A percentile compares a stretch with the other conserved stretches of the same genome.
Evolutionary conservation across 768 basidiomycete genomes (phyloP).

Genomic region (Cystofilobasidium capitatum): DNA sequence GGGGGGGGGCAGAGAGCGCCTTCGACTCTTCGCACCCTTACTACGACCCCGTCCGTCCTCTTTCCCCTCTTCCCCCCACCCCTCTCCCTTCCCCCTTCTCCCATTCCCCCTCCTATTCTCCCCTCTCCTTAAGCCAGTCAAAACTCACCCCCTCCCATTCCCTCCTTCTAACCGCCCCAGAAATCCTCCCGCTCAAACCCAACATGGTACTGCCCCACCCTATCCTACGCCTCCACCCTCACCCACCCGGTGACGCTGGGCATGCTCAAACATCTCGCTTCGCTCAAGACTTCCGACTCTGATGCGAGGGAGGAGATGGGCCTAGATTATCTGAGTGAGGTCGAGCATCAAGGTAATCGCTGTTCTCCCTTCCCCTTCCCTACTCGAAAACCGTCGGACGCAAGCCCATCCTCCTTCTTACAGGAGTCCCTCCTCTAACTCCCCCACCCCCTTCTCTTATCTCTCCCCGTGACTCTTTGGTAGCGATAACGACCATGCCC

Average conservation of each 20-base stretch:
- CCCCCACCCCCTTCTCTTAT: not conserved
- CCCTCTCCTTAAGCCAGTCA: not conserved
- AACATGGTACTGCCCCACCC: conserved; percentile 5
- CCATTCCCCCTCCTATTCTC: not conserved
- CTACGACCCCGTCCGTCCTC: conserved; percentile 9
- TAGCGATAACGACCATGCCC: not conserved
- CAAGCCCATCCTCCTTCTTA: not conserved
- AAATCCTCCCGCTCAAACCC: not conserved
- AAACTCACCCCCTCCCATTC: not conserved
- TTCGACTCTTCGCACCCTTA: conserved; percentile 8
- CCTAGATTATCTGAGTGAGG: not conserved
- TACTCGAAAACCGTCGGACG: not conserved
- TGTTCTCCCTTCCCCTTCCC: not conserved
- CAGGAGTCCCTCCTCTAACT: not conserved
- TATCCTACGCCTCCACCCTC: not conserved
- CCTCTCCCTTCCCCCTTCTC: not conserved
- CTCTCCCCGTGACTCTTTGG: not conserved
- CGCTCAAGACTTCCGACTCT: not conserved
- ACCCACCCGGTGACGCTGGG: conserved; percentile 8
- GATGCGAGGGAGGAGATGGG: not conserved
- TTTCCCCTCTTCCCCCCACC: not conserved
- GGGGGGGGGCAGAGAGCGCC: not conserved
- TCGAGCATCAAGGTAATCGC: not conserved
- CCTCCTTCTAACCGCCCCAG: not conserved
- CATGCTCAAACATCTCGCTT: conserved; percentile 12